Conservation (phyloP, 139 green algal genomes). For the Chlorella ohadii region DNA sequence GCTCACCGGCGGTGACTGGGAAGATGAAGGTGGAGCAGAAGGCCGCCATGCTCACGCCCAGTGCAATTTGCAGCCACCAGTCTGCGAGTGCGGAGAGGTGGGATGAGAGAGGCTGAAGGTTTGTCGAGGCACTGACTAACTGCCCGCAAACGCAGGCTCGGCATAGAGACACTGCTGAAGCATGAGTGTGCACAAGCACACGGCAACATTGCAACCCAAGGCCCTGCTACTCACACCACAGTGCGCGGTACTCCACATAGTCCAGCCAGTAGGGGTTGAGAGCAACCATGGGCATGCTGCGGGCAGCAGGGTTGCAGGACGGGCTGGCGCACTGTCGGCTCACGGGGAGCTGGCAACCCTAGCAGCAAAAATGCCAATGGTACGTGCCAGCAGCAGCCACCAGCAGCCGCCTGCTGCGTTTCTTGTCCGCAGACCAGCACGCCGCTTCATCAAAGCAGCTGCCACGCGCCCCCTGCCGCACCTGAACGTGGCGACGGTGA, state of each 20-base stretch:
- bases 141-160: too few relatives aligned
- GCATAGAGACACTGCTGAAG: too few relatives aligned
- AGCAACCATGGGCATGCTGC: slow-evolving; percentile 41
- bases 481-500: slow-evolving; percentile 38
- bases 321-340: too few relatives aligned
- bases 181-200: too few relatives aligned
- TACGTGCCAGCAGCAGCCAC: background rate
- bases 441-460: too few relatives aligned
- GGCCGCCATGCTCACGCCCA: slow-evolving; percentile 26
- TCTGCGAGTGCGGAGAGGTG: background rate
- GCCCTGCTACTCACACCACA: too few relatives aligned
- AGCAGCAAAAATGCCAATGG: too few relatives aligned
- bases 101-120: background rate
- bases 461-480: background rate
- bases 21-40: slow-evolving; percentile 16
- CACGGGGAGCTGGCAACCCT: too few relatives aligned
- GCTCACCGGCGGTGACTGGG: slow-evolving; percentile 35
- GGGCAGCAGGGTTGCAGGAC: background rate
- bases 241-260: slow-evolving; percentile 21
- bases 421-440: background rate
- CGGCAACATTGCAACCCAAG: too few relatives aligned
- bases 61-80: slow-evolving; percentile 31
- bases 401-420: background rate
- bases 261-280: slow-evolving; percentile 29
- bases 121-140: too few relatives aligned